These are phyloP conservation scores for Cytospora piceicola DNA, from an alignment of 2,329 filamentous ascomycete species.

Conservation along the genomic window DNA sequence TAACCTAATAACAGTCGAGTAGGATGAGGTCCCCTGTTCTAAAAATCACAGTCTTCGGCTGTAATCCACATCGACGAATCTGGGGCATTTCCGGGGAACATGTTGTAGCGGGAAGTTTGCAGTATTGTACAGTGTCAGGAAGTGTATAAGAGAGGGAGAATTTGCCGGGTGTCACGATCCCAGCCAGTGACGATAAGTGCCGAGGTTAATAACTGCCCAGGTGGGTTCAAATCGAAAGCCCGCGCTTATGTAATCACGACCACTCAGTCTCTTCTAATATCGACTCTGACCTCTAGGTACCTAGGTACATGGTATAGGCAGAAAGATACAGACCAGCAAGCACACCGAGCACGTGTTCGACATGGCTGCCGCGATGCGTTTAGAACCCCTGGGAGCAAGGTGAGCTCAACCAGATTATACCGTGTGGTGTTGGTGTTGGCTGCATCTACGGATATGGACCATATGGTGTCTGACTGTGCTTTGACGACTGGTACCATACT, in stretches of 20 bases:
- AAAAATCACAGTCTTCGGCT: background rate
- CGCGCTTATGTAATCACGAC: conserved; percentile 16
- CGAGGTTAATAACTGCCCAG: background rate
- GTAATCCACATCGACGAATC: background rate
- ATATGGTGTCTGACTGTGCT: no score
- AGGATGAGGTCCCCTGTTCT: background rate
- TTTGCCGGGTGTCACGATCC: background rate
- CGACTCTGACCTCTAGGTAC: background rate
- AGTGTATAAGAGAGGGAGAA: background rate
- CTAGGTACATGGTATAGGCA: background rate
- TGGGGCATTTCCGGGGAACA: background rate
- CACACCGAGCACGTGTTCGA: background rate
- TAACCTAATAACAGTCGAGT: conserved; percentile 24
- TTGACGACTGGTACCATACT: background rate
- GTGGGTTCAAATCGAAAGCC: background rate
- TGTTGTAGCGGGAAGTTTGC: background rate
- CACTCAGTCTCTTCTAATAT: background rate
- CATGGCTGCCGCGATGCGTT: conserved; percentile 6
- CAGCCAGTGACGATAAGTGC: background rate
- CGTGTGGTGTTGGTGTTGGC: no score
- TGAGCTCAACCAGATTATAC: background rate
- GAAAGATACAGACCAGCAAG: background rate
- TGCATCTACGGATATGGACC: no score
- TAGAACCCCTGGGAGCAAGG: conserved; percentile 13
- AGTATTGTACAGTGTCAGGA: background rate